Percentiles rank a stretch among this genome's conserved stretches.
phyloP scores from a whole-genome alignment of 2,329 filamentous ascomycete species.

The Cladosporium sp. region DNA sequence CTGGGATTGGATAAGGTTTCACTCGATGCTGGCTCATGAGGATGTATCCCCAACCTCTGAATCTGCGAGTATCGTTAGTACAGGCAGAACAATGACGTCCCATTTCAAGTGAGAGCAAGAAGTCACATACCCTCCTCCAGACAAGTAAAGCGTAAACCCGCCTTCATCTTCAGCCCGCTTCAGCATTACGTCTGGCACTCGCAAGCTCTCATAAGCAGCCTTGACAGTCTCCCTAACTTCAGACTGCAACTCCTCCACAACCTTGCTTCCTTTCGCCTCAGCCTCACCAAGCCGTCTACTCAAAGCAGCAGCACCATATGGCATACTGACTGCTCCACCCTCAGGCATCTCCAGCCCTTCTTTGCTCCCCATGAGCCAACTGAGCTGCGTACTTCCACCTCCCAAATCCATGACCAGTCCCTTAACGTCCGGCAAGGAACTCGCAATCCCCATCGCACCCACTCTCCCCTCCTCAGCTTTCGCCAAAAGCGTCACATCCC shows the following conservation, averaged over 20 bases:
- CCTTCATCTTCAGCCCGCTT: conserved; percentile 45
- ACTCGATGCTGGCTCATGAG: conserved; percentile 76
- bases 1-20: conserved; percentile 77
- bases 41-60: conserved; percentile 86
- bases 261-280: conserved; percentile 37
- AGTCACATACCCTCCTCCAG: conserved; percentile 66
- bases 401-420: conserved; percentile 87
- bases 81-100: neutral
- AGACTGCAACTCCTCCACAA: conserved; percentile 44
- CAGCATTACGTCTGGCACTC: conserved; percentile 56
- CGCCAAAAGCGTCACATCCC: conserved; percentile 69
- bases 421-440: conserved; percentile 67
- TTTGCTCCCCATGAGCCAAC: conserved; percentile 56
- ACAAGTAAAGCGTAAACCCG: conserved; percentile 75
- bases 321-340: conserved; percentile 62
- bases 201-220: conserved; percentile 42
- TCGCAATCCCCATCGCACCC: conserved; percentile 80
- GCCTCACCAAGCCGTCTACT: conserved; percentile 54
- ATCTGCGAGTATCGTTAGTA: conserved; percentile 38
- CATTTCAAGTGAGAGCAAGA: neutral
- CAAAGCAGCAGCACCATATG: conserved; percentile 69
- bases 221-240: conserved; percentile 56
- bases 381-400: conserved; percentile 70
- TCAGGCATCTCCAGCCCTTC: conserved; percentile 55
- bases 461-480: conserved; percentile 81